A percentile compares a stretch with the other conserved stretches of the same genome.
These are phyloP conservation scores for Fusarium hainanense DNA, from an alignment of 2,329 filamentous ascomycete species.

Conservation along the genomic window DNA sequence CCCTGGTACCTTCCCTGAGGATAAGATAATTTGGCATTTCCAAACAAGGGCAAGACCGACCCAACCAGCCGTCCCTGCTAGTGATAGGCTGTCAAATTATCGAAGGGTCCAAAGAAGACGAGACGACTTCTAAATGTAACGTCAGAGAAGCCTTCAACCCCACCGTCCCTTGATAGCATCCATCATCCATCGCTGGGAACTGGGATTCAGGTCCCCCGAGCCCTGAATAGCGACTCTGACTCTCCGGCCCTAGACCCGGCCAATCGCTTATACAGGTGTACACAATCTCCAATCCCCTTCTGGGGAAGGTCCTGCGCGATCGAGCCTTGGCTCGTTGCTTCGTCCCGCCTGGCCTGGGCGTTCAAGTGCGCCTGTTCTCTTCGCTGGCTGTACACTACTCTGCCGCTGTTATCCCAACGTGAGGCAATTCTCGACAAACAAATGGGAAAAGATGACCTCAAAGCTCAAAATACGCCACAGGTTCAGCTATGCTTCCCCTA, in stretches of 20 bases:
- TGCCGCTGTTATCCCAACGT: neutral
- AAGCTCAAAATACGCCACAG: constrained; percentile 32
- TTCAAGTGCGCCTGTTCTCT: constrained; percentile 41
- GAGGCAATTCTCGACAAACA: neutral
- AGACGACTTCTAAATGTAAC: constrained; percentile 39
- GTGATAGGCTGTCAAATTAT: constrained; percentile 31
- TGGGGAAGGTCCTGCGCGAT: constrained; percentile 38
- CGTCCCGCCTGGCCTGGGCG: constrained; percentile 43
- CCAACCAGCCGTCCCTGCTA: constrained; percentile 30
- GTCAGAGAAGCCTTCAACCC: constrained; percentile 27
- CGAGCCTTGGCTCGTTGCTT: constrained; percentile 42
- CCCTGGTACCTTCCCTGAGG: constrained; percentile 6
- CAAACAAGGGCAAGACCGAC: constrained; percentile 25
- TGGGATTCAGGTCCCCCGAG: constrained; percentile 4
- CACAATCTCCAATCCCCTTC: constrained; percentile 21
- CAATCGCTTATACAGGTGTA: constrained; percentile 28
- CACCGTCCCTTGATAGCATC: constrained; percentile 8
- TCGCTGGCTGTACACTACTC: constrained; percentile 30
- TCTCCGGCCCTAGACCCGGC: constrained; percentile 43
- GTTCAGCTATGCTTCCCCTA: constrained; percentile 28
- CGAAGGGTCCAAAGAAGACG: constrained; percentile 26
- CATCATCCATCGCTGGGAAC: neutral
- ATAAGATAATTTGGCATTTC: constrained; percentile 34
- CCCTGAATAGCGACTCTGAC: constrained; percentile 25
- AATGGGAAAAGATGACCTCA: neutral